Base-by-base conservation (phyloP, 140 eudicot genomes). In the Eryngium alpinum region DNA sequence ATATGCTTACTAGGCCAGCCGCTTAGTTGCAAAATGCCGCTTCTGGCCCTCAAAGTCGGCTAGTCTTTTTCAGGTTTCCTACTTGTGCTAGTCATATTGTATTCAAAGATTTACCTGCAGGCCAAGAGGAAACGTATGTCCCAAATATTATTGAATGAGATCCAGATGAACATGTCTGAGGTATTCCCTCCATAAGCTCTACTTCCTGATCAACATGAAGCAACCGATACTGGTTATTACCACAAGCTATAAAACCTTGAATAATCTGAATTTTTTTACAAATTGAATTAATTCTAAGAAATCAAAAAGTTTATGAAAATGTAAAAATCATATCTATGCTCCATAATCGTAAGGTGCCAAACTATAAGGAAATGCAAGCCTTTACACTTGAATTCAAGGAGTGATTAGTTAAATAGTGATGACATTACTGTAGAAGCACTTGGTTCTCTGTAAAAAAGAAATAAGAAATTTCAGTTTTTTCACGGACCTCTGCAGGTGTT, bases 121-220 rank as follows among this genome's bases (percentile, higher is more conserved):
- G 34, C 76, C 76, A 33, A 71, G 76, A 71, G 50, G 51, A 49
- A 15, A 33, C 33, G 15, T 33, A 44, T 33, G 76, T 71, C 76
- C 32, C 76, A 33, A 17, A 25, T 33, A 71, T 71, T 33, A 71
- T 71, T 44, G 17, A 71, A 2, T 6, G 76, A 71, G 76, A 71
- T 71, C 76, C 28, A 71, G 76, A 71, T 71, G 76, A 49, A 71
- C 49, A 71, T 31, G 76, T 19, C 19, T 33, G 51, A 71, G 76
- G 76, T 9, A 33, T 71, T 49, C 21, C 34, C 49, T 71, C 34
- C 10, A 33, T 71, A 25, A 33, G 21, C 34, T 71, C 76, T 27
- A 71, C n/a, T 71, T 71, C 76, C 76, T 71, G 76, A 21, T 71
- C 76, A 71, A 33, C 51, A 71, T 21, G 49, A 71, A 17, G 76